Evolutionary conservation across 768 basidiomycete genomes (phyloP).

Genomic region (Kwoniella botswanensis): DNA sequence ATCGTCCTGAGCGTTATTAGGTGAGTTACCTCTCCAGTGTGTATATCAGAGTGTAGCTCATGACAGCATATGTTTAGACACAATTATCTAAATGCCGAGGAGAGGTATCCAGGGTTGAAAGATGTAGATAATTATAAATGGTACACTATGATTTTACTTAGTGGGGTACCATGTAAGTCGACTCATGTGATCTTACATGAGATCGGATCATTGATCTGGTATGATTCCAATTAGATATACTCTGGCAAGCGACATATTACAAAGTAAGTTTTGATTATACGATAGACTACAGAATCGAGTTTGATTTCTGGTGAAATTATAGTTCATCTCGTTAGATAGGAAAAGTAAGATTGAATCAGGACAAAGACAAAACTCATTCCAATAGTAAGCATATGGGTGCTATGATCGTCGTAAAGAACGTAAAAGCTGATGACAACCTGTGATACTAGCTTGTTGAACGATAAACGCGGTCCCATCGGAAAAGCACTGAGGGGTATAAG

Average conservation of each 20-base stretch:
- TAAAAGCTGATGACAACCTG: neutral
- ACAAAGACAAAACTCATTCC: constrained; percentile 86
- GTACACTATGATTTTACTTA: constrained; percentile 73
- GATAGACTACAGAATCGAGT: neutral
- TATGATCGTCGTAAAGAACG: neutral
- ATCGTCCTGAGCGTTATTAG: constrained; percentile 84
- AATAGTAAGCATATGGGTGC: constrained; percentile 60
- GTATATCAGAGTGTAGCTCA: neutral
- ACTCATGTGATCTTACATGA: neutral
- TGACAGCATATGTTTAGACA: constrained; percentile 65
- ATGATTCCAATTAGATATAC: constrained; percentile 67
- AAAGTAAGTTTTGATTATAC: constrained; percentile 59
- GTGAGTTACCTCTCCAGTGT: constrained; percentile 28
- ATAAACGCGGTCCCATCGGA: constrained; percentile 84
- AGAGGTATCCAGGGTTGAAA: constrained; percentile 81
- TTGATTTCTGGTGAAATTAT: too few relatives aligned
- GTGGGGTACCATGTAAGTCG: constrained; percentile 78
- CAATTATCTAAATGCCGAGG: constrained; percentile 78
- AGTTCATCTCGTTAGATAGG: constrained; percentile 84
- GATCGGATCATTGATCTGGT: neutral
- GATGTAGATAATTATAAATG: constrained; percentile 75
- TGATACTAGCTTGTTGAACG: constrained; percentile 68
- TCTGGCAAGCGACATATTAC: constrained; percentile 95
- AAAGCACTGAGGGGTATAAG: constrained; percentile 68
- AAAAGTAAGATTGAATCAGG: constrained; percentile 89